These are phyloP conservation scores for Mucor velutinosus DNA, from an alignment of 371 early-diverging fungal genomes.

Conservation along the genomic window DNA sequence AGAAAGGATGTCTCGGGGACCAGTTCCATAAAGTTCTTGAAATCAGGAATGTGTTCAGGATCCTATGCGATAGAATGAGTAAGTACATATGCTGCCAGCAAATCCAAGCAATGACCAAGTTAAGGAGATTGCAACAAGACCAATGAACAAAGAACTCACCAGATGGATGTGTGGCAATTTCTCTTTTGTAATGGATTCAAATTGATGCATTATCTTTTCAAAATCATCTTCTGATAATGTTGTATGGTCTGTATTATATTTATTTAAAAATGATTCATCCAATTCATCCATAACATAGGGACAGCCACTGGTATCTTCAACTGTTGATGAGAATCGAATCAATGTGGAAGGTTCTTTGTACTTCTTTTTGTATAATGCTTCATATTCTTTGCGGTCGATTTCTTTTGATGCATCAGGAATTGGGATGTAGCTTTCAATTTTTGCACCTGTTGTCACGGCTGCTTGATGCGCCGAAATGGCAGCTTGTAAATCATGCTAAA, in stretches of 20 bases:
- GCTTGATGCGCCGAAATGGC: constrained; percentile 83
- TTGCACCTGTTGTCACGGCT: constrained; percentile 63
- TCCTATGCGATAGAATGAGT: constrained; percentile 12
- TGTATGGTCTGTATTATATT: constrained; percentile 49
- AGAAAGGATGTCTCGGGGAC: constrained; percentile 17
- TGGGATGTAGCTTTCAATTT: constrained; percentile 77
- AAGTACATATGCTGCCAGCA: not conserved
- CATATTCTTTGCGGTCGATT: constrained; percentile 59
- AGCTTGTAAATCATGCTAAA: constrained; percentile 95
- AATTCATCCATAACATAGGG: constrained; percentile 88
- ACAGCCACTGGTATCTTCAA: constrained; percentile 86
- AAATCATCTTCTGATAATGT: constrained; percentile 69
- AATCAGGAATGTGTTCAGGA: constrained; percentile 20
- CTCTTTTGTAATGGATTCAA: constrained; percentile 66
- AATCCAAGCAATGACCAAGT: not conserved
- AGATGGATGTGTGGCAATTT: constrained; percentile 59
- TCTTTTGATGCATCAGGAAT: constrained; percentile 87
- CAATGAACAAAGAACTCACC: constrained; percentile 33
- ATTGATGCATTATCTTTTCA: constrained; percentile 78
- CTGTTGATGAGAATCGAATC: constrained; percentile 84
- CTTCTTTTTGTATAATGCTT: constrained; percentile 62
- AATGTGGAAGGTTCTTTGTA: constrained; percentile 78
- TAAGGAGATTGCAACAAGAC: not conserved
- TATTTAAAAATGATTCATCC: constrained; percentile 74
- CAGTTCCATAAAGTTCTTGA: constrained; percentile 15